phyloP scores from a whole-genome alignment of 495 filamentous ascomycete genomes.

The Penicillium diatomitis region DNA sequence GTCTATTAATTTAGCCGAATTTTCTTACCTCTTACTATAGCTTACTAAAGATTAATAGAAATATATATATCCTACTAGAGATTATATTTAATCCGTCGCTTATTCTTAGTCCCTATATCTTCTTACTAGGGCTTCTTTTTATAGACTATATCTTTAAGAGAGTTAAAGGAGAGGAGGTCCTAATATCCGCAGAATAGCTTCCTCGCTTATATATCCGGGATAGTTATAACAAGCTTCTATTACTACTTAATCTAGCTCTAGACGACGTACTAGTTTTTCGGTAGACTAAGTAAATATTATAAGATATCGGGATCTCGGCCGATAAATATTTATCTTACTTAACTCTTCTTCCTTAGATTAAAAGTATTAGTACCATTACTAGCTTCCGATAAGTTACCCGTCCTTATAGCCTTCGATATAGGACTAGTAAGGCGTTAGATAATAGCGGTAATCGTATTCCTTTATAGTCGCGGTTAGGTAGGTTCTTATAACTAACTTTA shows the following conservation, averaged over 20 bases:
- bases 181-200: constrained; percentile 19
- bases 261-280: background rate
- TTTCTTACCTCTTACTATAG: constrained; percentile 1
- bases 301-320: no score
- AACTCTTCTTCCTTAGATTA: no score
- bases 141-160: constrained; percentile 5
- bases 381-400: no score
- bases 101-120: constrained; percentile 25
- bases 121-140: constrained; percentile 29
- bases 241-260: constrained; percentile 12
- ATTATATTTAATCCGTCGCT: constrained; percentile 30
- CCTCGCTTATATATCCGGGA: constrained; percentile 18
- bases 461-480: background rate
- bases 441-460: constrained; percentile 14
- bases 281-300: no score
- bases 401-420: constrained; percentile 30
- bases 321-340: no score
- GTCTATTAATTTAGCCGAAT: no score
- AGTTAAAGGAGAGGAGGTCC: constrained; percentile 18
- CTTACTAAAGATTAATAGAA: constrained; percentile 13
- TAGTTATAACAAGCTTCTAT: constrained; percentile 18
- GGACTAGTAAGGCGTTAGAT: constrained; percentile 27
- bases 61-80: constrained; percentile 28
- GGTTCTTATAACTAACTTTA: background rate
- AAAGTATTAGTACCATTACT: no score